A percentile compares a stretch with the other conserved stretches of the same genome.
Conservation (phyloP, 2,329 filamentous ascomycete genomes). For the Fonsecaea erecta region DNA sequence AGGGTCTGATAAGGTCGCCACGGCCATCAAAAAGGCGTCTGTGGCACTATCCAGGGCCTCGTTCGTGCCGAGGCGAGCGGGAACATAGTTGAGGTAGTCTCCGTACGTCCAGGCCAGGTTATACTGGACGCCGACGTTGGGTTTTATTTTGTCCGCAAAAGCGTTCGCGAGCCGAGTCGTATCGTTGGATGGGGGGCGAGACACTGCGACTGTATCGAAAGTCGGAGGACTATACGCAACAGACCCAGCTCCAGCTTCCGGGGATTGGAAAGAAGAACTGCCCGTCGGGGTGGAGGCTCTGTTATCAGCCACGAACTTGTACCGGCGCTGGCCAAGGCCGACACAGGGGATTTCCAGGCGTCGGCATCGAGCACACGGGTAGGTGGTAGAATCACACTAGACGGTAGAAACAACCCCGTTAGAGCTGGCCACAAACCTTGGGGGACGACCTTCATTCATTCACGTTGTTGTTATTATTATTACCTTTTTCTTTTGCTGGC, state of each 20-base stretch:
- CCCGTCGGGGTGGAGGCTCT: slow-evolving; percentile 15
- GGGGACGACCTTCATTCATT: not conserved
- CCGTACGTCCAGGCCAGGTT: slow-evolving; percentile 56
- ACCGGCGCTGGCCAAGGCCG: slow-evolving; percentile 55
- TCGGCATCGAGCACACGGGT: slow-evolving; percentile 52
- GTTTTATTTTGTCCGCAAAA: slow-evolving; percentile 43
- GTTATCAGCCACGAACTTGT: slow-evolving; percentile 51
- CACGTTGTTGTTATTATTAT: not conserved
- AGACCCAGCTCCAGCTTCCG: not conserved
- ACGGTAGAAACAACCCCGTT: not conserved
- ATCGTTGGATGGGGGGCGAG: slow-evolving; percentile 41
- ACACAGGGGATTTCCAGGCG: slow-evolving; percentile 53
- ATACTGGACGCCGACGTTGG: slow-evolving; percentile 52
- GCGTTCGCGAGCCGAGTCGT: slow-evolving; percentile 42
- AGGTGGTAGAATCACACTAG: slow-evolving; percentile 55
- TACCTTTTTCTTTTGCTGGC: slow-evolving; percentile 61
- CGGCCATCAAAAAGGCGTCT: slow-evolving; percentile 39
- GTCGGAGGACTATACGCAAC: not conserved
- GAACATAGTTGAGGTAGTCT: slow-evolving; percentile 52
- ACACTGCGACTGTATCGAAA: not conserved
- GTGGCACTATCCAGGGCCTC: slow-evolving; percentile 49
- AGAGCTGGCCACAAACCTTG: not conserved
- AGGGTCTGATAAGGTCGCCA: slow-evolving; percentile 36
- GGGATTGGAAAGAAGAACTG: not conserved
- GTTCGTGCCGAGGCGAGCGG: slow-evolving; percentile 52